Base-by-base conservation (phyloP, 345 rosid genomes). In the Populus ilicifolia region DNA sequence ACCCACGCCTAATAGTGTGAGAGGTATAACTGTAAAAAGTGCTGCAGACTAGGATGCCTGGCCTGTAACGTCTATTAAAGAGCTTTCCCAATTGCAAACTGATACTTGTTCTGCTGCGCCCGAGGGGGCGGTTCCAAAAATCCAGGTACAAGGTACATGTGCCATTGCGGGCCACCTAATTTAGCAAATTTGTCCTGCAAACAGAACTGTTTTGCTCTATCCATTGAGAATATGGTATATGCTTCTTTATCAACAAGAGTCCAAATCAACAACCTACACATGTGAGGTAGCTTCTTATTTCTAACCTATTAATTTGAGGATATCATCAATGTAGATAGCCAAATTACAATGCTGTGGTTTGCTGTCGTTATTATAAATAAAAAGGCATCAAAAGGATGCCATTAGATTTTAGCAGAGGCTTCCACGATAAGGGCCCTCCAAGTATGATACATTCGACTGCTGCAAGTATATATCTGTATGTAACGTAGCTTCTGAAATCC, bases 1-100 rank as follows among this genome's bases (percentile, higher is more conserved):
- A 67, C 92, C 98, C 3, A 74, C 85, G 71, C 85, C 87, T 62
- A 11, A 43, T 43, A 43, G 46, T 43, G 46, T 43, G 46, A 43
- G 46, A 11, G 46, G 14, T 43, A 2, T 10, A 43, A 43, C 4
- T 72, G 77, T 80, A 33, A 84, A 76, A 67, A 78, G 80, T 61
- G 80, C 56, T 64, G 27, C 64, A n/a, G 83, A 81, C 63, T 80
- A 86, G 81, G 62, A 76, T 63, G 35, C 52, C 52, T 61, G 39
- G 74, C 71, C 64, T 70, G 59, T 25, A 50, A 54, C 64, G 56
- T 61, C 54, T 54, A 39, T 13, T 4, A 33, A 41, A 67, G 81
- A 48, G 33, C 56, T 77, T 67, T 52, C 76, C 64, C 76, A 43
- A 73, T 75, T 69, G 70, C 56, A 80, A 78, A 82, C 67, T 25